Percentiles rank a stretch among this genome's conserved stretches.
Evolutionary conservation across 2,329 filamentous ascomycete species (phyloP).

Genomic region (Colletotrichum sp.): DNA sequence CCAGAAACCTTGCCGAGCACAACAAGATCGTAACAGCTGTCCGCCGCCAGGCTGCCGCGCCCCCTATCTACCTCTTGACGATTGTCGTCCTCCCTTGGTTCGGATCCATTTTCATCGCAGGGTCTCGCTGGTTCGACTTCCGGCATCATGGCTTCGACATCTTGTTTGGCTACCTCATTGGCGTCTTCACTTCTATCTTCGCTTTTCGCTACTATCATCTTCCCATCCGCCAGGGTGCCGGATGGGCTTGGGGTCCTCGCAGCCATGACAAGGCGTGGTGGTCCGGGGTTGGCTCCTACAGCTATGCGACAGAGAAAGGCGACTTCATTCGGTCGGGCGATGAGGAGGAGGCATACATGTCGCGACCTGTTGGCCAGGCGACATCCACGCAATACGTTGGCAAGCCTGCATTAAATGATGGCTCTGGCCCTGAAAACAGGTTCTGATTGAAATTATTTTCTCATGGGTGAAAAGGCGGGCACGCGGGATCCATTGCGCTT

Average conservation of each 20-base stretch:
- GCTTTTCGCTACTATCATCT: conserved; percentile 88
- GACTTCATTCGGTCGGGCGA: conserved; percentile 28
- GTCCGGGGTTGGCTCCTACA: conserved; percentile 70
- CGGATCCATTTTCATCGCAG: conserved; percentile 79
- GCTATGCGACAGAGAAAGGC: conserved; percentile 54
- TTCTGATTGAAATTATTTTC: neutral
- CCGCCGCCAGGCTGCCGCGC: conserved; percentile 79
- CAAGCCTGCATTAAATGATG: conserved; percentile 8
- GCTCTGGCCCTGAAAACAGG: neutral
- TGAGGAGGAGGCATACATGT: conserved; percentile 32
- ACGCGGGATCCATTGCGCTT: neutral
- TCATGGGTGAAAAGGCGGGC: neutral
- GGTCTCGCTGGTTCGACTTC: conserved; percentile 86
- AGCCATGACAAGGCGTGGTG: conserved; percentile 78
- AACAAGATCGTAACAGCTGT: conserved; percentile 53
- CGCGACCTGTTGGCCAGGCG: neutral
- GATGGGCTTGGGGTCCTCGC: conserved; percentile 89
- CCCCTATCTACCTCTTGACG: conserved; percentile 79
- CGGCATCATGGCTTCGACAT: conserved; percentile 94
- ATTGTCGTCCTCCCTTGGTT: conserved; percentile 75
- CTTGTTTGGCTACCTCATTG: conserved; percentile 82
- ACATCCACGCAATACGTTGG: conserved; percentile 8
- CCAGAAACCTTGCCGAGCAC: conserved; percentile 36
- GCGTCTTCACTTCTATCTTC: conserved; percentile 72
- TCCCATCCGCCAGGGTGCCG: conserved; percentile 77